phyloP scores from a whole-genome alignment of 257 asterid genomes.

The Petunia axillaris region DNA sequence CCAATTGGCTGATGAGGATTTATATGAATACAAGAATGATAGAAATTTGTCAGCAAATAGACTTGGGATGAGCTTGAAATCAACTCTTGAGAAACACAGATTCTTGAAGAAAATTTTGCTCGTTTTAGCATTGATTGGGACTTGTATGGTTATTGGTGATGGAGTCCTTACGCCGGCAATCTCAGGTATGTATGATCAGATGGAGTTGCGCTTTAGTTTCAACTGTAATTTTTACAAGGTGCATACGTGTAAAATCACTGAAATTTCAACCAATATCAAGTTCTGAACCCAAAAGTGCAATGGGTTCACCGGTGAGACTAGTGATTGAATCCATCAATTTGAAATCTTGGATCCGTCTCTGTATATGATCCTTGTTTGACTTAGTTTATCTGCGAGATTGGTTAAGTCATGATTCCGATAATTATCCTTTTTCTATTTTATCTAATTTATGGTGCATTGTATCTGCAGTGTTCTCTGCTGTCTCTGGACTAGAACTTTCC shows the following conservation, averaged over 20 bases:
- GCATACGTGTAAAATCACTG: background rate
- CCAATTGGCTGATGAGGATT: slow-evolving; percentile 91
- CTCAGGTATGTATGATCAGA: slow-evolving; percentile 53
- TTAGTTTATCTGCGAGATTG: slow-evolving; percentile 24
- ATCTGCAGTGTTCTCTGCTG: slow-evolving; percentile 94
- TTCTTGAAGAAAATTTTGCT: slow-evolving; percentile 71
- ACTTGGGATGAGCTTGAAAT: slow-evolving; percentile 64
- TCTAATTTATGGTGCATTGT: slow-evolving; percentile 26
- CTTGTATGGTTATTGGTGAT: slow-evolving; percentile 98
- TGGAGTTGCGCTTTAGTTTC: too few relatives aligned
- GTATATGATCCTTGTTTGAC: background rate
- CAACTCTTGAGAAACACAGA: slow-evolving; percentile 72
- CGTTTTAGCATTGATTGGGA: slow-evolving; percentile 78
- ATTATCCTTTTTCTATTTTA: background rate
- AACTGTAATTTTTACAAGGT: background rate
- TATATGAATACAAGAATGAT: slow-evolving; percentile 74
- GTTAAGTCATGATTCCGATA: background rate
- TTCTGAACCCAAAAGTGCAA: background rate
- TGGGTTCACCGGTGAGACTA: background rate
- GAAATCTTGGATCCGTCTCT: background rate
- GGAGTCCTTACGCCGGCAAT: slow-evolving; percentile 97
- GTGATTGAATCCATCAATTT: background rate
- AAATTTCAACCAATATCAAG: background rate
- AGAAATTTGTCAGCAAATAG: slow-evolving; percentile 50
- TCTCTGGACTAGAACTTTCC: slow-evolving; percentile 91